Conservation (phyloP, 2,329 filamentous ascomycete species). For the Zasmidium cellare region DNA sequence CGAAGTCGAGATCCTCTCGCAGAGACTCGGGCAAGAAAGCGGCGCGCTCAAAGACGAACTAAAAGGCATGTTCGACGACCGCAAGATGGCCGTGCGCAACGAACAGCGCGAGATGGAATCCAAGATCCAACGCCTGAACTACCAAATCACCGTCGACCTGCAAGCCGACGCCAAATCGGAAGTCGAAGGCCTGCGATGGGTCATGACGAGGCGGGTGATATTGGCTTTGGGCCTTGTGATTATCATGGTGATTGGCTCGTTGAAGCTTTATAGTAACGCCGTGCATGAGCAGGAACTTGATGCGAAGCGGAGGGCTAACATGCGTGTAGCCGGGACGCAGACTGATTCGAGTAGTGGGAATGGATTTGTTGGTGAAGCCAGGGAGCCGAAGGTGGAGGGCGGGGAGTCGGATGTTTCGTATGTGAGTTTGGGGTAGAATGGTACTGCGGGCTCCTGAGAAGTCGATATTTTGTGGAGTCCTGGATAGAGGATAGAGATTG, state of each 20-base stretch:
- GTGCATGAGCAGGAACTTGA: constrained; percentile 41
- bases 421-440: constrained; percentile 31
- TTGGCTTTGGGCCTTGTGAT: constrained; percentile 55
- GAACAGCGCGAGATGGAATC: constrained; percentile 85
- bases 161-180: constrained; percentile 90
- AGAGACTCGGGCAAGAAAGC: constrained; percentile 81
- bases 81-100: constrained; percentile 86
- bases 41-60: constrained; percentile 81
- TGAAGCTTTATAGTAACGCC: constrained; percentile 43
- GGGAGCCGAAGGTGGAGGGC: constrained; percentile 13
- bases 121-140: constrained; percentile 86
- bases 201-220: constrained; percentile 67
- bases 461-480: neutral
- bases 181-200: constrained; percentile 88
- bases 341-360: constrained; percentile 21
- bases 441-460: neutral
- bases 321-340: constrained; percentile 27
- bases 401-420: constrained; percentile 34
- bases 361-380: constrained; percentile 8
- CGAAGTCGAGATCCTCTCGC: constrained; percentile 88
- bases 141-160: constrained; percentile 88
- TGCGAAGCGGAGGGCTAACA: constrained; percentile 38
- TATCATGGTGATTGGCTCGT: constrained; percentile 44
- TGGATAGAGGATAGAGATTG: neutral
- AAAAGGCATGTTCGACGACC: constrained; percentile 94